phyloP scores from a whole-genome alignment of 2,329 filamentous ascomycete species.

The Tolypocladium nubicola region DNA sequence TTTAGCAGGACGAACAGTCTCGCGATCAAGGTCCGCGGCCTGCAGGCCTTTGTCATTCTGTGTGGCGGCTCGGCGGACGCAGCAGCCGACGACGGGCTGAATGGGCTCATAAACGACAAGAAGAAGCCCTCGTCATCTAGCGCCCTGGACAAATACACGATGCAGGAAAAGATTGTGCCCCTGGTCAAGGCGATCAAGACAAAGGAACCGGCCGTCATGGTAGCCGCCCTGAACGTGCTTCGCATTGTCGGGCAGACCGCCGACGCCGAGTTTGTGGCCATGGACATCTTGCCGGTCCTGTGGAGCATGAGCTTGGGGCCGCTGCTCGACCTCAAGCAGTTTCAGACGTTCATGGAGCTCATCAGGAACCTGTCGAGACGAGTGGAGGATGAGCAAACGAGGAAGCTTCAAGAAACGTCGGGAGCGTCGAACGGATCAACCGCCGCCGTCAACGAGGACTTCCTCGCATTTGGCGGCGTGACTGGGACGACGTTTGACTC shows the following conservation, averaged over 20 bases:
- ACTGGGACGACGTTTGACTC: conserved; percentile 48
- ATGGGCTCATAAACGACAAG: conserved; percentile 53
- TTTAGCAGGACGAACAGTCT: conserved; percentile 91
- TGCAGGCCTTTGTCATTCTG: conserved; percentile 82
- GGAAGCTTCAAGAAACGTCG: conserved; percentile 77
- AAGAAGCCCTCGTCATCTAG: conserved; percentile 58
- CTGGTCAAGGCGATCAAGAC: conserved; percentile 90
- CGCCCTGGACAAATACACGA: conserved; percentile 92
- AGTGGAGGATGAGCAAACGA: conserved; percentile 81
- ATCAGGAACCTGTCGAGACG: conserved; percentile 70
- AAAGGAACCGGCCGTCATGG: conserved; percentile 95
- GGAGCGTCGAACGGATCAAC: conserved; percentile 42
- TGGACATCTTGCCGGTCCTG: conserved; percentile 79
- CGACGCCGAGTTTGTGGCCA: conserved; percentile 83
- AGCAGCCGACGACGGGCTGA: conserved; percentile 49
- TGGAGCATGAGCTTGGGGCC: conserved; percentile 91
- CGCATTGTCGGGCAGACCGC: conserved; percentile 71
- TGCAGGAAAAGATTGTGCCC: conserved; percentile 94
- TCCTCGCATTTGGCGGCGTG: conserved; percentile 60
- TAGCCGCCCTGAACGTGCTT: conserved; percentile 79
- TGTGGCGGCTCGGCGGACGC: conserved; percentile 63
- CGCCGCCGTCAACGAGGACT: conserved; percentile 48
- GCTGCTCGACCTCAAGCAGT: conserved; percentile 76
- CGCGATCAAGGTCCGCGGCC: conserved; percentile 83
- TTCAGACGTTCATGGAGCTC: conserved; percentile 79